phyloP scores from a whole-genome alignment of 495 filamentous ascomycete species.

The Letharia lupina region DNA sequence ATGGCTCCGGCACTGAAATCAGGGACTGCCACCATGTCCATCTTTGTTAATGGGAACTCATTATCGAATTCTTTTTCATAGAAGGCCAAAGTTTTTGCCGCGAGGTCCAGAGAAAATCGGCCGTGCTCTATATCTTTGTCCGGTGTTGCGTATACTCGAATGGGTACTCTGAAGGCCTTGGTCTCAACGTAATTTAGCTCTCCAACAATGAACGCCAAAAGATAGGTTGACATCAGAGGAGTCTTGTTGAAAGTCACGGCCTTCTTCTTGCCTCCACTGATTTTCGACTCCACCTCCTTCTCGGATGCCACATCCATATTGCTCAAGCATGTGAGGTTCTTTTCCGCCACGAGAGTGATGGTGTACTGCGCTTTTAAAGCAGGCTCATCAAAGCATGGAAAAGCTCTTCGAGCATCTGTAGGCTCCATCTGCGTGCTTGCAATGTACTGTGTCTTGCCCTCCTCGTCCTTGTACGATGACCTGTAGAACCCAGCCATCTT shows the following conservation, averaged over 20 bases:
- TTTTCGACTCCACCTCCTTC: slow-evolving; percentile 43
- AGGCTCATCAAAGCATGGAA: slow-evolving; percentile 66
- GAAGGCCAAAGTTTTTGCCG: slow-evolving; percentile 47
- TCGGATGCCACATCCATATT: slow-evolving; percentile 60
- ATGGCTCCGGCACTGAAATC: slow-evolving; percentile 92
- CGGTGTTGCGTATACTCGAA: slow-evolving; percentile 55
- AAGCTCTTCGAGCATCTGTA: slow-evolving; percentile 56
- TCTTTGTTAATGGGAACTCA: slow-evolving; percentile 61
- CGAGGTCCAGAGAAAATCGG: slow-evolving; percentile 55
- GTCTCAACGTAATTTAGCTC: slow-evolving; percentile 59
- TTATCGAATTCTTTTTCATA: slow-evolving; percentile 50
- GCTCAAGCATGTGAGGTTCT: slow-evolving; percentile 54
- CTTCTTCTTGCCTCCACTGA: slow-evolving; percentile 47
- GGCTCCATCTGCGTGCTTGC: slow-evolving; percentile 62
- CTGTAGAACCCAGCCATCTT: slow-evolving; percentile 64
- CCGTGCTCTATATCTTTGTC: slow-evolving; percentile 59
- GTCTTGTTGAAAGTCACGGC: slow-evolving; percentile 59
- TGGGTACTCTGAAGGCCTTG: slow-evolving; percentile 55
- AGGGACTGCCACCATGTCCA: slow-evolving; percentile 97
- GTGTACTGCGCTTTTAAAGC: slow-evolving; percentile 61
- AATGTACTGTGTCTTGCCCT: slow-evolving; percentile 51
- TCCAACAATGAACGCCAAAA: slow-evolving; percentile 60
- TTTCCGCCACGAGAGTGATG: slow-evolving; percentile 54
- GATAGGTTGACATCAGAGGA: slow-evolving; percentile 61
- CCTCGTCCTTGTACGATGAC: slow-evolving; percentile 50